Evolutionary conservation across 2,329 filamentous ascomycete species (phyloP), one percentile per base, ranked within the genome.

Genomic region (Pseudogymnoascus sp.): DNA sequence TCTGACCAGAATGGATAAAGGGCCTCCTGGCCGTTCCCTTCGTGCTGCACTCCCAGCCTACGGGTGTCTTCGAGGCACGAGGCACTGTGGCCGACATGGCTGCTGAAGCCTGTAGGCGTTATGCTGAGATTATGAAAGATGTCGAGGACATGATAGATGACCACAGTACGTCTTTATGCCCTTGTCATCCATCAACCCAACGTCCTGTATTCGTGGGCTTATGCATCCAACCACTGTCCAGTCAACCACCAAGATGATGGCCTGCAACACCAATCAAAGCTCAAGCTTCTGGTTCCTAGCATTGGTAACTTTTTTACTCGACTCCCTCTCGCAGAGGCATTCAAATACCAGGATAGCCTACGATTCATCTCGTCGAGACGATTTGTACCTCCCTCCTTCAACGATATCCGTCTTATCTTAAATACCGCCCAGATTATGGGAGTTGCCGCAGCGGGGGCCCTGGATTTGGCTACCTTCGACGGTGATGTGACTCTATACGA

Each of bases 401-500:
- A 99, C 76, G 94, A 99, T 72, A 86, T 99, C 63, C 86, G 94
- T 1, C 81, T 97, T 24, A 88, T 96, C 59, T 84, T 99, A 67
- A 99, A 99, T 76, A 94, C 94, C 39, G 92, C 94, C 15, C 94
- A 99, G 75, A 81, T 93, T 63, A 92, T 97, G 86, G 91, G 90
- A 39, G 84, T 97, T n/a, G 88, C 91, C 13, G 84, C 84, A 24
- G 78, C 79, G 47, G 87, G 88, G 21, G 82, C 84, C 4, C 81
- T 97, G 7, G 86, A 94, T 68, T 82, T 99, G 3, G 87, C 96
- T 60, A 99, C 94, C 0, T 99, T 99, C 72, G 94, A 99, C 74
- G 94, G 94, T 74, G 94, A 99, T 75, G 92, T 99, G 59, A 99
- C 94, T 1, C 81, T 99, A 21, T 99, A 99, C 73, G 89, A 92